These are phyloP conservation scores for Coniochaeta hoffmannii DNA, from an alignment of 2,329 filamentous ascomycete genomes.

Conservation along the genomic window DNA sequence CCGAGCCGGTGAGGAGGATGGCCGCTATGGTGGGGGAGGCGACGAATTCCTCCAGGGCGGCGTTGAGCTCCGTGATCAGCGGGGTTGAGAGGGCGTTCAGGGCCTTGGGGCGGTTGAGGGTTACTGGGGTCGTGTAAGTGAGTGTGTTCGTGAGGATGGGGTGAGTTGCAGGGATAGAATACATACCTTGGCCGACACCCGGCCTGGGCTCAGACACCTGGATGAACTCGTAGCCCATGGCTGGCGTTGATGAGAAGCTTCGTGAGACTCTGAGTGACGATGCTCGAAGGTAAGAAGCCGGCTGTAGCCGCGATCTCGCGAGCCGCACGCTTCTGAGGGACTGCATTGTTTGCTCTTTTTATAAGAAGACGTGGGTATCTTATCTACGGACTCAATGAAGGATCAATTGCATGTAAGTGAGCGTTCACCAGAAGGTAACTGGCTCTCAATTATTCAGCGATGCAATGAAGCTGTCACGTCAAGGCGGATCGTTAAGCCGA, in stretches of 20 bases:
- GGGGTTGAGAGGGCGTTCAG: slow-evolving; percentile 90
- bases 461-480: neutral
- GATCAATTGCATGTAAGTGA: neutral
- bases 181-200: slow-evolving; percentile 80
- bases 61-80: slow-evolving; percentile 83
- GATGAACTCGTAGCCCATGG: slow-evolving; percentile 66
- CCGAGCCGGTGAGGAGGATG: slow-evolving; percentile 80
- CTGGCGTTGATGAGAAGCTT: slow-evolving; percentile 38
- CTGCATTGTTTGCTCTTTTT: slow-evolving; percentile 33
- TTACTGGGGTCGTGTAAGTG: slow-evolving; percentile 50
- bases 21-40: slow-evolving; percentile 60
- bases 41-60: slow-evolving; percentile 66
- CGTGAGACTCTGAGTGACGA: slow-evolving; percentile 23
- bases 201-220: slow-evolving; percentile 74
- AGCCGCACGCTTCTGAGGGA: slow-evolving; percentile 48
- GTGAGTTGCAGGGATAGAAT: slow-evolving; percentile 5
- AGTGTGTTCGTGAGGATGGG: neutral
- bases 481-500: neutral
- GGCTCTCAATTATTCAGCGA: neutral
- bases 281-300: slow-evolving; percentile 48
- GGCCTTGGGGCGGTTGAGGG: slow-evolving; percentile 87
- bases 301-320: slow-evolving; percentile 51
- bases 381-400: neutral
- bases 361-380: slow-evolving; percentile 4
- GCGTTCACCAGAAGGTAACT: neutral